Percentiles rank a stretch among this genome's conserved stretches.
phyloP scores from a whole-genome alignment of 148 eudicot genomes.

The Pouteria glomerata region DNA sequence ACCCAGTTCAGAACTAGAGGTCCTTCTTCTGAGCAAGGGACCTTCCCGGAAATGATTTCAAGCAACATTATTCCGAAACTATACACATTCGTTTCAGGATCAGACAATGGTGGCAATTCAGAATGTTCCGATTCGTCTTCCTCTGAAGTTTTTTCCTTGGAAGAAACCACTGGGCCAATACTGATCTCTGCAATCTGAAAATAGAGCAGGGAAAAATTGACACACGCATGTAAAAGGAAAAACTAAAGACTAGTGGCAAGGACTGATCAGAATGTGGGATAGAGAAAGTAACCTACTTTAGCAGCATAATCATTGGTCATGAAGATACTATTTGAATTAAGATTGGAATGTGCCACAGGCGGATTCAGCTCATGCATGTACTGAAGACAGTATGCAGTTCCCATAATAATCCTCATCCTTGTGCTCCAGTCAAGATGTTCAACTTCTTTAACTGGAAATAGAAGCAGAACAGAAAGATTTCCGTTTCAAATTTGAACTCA shows the following conservation, averaged over 20 bases:
- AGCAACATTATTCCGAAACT: conserved; percentile 74
- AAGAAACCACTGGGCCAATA: conserved; percentile 35
- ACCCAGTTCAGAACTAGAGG: conserved; percentile 70
- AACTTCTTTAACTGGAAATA: conserved; percentile 64
- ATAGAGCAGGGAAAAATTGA: neutral
- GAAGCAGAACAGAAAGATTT: neutral
- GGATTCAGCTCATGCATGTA: conserved; percentile 81
- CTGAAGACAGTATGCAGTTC: conserved; percentile 83
- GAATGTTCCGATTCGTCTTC: conserved; percentile 35
- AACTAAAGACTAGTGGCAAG: neutral
- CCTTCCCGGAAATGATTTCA: conserved; percentile 74
- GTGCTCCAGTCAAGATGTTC: conserved; percentile 93
- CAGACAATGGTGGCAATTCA: conserved; percentile 31
- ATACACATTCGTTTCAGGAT: conserved; percentile 57
- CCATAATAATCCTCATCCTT: conserved; percentile 82
- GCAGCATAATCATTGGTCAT: conserved; percentile 96
- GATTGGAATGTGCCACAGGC: conserved; percentile 50
- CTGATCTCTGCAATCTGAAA: conserved; percentile 62
- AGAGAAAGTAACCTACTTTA: conserved; percentile 48
- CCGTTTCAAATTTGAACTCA: neutral
- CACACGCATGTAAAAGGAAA: neutral
- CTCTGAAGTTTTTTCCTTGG: conserved; percentile 25
- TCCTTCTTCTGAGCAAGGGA: conserved; percentile 60
- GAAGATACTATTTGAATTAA: conserved; percentile 47
- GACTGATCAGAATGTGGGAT: neutral